Conservation (phyloP, 768 basidiomycete species). For the Scleroderma citrinum region DNA sequence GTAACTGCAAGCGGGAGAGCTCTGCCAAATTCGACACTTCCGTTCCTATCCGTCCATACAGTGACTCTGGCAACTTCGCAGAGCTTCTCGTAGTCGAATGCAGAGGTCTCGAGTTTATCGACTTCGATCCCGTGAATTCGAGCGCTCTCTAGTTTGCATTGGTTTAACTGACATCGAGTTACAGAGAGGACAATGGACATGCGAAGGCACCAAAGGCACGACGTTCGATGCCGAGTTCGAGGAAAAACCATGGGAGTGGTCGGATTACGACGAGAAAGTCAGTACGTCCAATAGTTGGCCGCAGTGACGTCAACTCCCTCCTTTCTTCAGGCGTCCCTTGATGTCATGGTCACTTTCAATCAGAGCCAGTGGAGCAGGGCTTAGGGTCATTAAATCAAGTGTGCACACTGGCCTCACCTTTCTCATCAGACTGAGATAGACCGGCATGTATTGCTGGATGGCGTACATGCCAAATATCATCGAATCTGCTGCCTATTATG, state of each 20-base stretch:
- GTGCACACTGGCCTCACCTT: too few species aligned
- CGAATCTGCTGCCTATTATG: too few species aligned
- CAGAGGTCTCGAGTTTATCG: constrained; percentile 77
- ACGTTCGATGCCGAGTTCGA: constrained; percentile 68
- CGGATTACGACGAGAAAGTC: constrained; percentile 90
- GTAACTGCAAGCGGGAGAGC: constrained; percentile 71
- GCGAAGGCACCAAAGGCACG: constrained; percentile 53
- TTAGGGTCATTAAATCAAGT: constrained; percentile 18
- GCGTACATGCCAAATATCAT: neutral
- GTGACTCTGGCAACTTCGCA: constrained; percentile 49
- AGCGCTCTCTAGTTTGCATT: constrained; percentile 9
- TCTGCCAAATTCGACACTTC: constrained; percentile 71
- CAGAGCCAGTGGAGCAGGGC: constrained; percentile 65
- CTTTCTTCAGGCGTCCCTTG: constrained; percentile 43
- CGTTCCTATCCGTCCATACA: constrained; percentile 48
- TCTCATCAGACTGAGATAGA: too few species aligned
- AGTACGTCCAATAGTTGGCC: constrained; percentile 2
- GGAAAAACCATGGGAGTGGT: constrained; percentile 69
- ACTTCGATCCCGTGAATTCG: constrained; percentile 62
- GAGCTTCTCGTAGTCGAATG: constrained; percentile 75
- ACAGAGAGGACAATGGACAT: constrained; percentile 71
- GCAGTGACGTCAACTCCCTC: neutral
- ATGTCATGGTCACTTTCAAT: constrained; percentile 68
- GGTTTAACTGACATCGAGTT: neutral
- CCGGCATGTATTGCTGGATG: neutral